These are phyloP conservation scores for Jaminaea rosea DNA, from an alignment of 1,284 basidiomycete species.

Conservation along the genomic window DNA sequence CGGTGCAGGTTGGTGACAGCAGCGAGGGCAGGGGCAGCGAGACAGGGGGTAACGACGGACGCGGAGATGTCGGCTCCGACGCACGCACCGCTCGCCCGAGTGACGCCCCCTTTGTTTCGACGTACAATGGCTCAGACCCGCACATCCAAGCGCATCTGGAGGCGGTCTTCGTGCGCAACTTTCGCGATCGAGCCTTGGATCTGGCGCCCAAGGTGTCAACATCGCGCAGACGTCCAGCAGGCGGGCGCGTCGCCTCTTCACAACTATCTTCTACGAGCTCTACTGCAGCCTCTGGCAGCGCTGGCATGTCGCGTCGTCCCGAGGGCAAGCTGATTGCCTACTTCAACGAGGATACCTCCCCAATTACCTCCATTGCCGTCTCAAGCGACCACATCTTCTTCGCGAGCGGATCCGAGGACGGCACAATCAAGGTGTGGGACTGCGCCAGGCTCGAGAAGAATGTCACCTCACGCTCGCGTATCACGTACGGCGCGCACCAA, in stretches of 20 bases:
- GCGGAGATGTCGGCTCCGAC: constrained; percentile 19
- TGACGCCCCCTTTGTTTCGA: constrained; percentile 18
- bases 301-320: constrained; percentile 29
- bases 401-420: constrained; percentile 75
- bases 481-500: constrained; percentile 46
- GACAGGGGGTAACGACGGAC: background rate
- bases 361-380: constrained; percentile 69
- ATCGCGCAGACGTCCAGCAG: constrained; percentile 9
- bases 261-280: no score
- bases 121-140: constrained; percentile 42
- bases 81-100: constrained; percentile 13
- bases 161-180: constrained; percentile 25
- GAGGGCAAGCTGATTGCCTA: constrained; percentile 40
- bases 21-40: constrained; percentile 10
- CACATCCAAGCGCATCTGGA: constrained; percentile 42
- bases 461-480: constrained; percentile 51
- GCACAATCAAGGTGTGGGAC: constrained; percentile 75
- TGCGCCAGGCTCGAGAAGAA: constrained; percentile 68
- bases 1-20: constrained; percentile 6
- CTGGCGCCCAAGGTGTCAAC: constrained; percentile 17
- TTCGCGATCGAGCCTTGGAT: constrained; percentile 21
- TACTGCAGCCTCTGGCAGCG: background rate
- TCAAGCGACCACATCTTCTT: constrained; percentile 93
- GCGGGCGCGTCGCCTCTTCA: no score
- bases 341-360: constrained; percentile 49